Conservation (phyloP, 352 stramenopile species). For the Saprolegnia diclina region DNA sequence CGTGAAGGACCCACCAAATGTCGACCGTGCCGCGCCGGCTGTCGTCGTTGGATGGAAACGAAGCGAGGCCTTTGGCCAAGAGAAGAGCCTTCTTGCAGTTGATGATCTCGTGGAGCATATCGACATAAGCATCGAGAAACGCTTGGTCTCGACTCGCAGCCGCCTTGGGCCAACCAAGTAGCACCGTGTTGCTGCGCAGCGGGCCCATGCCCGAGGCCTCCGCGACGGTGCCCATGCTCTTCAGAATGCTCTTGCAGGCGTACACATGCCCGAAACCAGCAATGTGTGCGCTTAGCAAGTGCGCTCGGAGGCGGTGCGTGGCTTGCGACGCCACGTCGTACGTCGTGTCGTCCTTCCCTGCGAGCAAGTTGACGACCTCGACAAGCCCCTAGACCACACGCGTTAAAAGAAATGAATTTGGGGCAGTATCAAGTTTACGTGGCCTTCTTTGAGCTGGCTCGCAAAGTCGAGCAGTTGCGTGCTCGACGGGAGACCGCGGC, state of each 20-base stretch:
- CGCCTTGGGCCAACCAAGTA: slow-evolving; percentile 21
- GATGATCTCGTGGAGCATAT: slow-evolving; percentile 26
- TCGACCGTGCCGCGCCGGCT: slow-evolving; percentile 26
- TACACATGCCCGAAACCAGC: slow-evolving; percentile 28
- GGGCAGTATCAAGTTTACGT: slow-evolving; percentile 18
- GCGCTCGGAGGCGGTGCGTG: slow-evolving; percentile 22
- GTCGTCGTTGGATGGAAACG: slow-evolving; percentile 9
- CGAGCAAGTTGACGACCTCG: slow-evolving; percentile 27
- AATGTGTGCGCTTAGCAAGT: slow-evolving; percentile 20
- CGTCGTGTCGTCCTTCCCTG: slow-evolving; percentile 17
- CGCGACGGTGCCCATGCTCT: slow-evolving; percentile 26
- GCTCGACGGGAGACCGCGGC: slow-evolving; percentile 5
- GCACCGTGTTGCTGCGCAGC: slow-evolving; percentile 24
- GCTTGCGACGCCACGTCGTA: slow-evolving; percentile 10
- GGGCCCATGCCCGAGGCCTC: slow-evolving; percentile 19
- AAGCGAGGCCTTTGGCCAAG: slow-evolving; percentile 23
- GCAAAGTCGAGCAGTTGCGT: slow-evolving; percentile 23
- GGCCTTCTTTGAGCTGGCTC: slow-evolving; percentile 27
- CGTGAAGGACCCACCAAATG: slow-evolving; percentile 31
- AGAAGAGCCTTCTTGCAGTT: slow-evolving; percentile 20
- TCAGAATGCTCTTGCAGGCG: slow-evolving; percentile 27
- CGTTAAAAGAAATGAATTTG: neutral
- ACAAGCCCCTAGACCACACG: slow-evolving; percentile 25
- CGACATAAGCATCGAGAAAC: slow-evolving; percentile 14
- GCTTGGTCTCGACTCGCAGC: neutral